Conservation (phyloP, 2,329 filamentous ascomycete species). For the Thelonectria discophora region DNA sequence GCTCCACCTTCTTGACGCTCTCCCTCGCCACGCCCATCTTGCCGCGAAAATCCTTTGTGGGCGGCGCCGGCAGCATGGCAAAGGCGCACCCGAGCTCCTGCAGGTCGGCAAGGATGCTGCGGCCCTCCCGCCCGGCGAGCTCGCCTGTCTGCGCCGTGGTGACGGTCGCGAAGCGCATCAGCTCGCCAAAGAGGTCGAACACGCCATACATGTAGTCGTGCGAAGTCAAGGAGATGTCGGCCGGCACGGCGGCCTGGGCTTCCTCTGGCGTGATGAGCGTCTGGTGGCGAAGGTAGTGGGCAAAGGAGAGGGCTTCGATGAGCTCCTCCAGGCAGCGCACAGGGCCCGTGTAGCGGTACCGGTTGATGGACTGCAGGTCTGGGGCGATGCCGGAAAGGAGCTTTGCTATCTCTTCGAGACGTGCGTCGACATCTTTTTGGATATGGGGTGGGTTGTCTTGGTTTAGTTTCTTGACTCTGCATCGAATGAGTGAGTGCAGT, state of each 20-base stretch:
- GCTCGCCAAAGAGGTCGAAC: conserved; percentile 92
- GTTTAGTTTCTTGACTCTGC: conserved; percentile 71
- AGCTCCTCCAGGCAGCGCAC: conserved; percentile 93
- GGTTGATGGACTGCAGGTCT: conserved; percentile 82
- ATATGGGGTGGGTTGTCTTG: conserved; percentile 73
- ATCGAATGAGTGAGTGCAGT: conserved; percentile 28
- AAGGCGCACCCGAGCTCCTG: conserved; percentile 79
- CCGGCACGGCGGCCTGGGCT: conserved; percentile 58
- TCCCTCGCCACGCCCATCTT: conserved; percentile 88
- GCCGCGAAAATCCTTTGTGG: conserved; percentile 68
- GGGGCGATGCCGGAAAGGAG: conserved; percentile 73
- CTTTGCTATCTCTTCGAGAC: conserved; percentile 74
- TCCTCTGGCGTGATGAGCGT: conserved; percentile 75
- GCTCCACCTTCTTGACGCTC: conserved; percentile 95
- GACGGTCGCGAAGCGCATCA: conserved; percentile 96
- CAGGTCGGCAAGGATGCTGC: conserved; percentile 81
- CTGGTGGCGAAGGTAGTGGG: conserved; percentile 85
- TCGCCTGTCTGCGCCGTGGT: conserved; percentile 78
- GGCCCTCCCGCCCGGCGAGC: conserved; percentile 51
- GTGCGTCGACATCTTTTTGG: conserved; percentile 73
- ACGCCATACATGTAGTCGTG: conserved; percentile 91
- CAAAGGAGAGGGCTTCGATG: conserved; percentile 89
- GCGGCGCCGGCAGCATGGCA: conserved; percentile 73
- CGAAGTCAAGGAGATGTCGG: conserved; percentile 71
- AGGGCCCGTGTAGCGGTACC: conserved; percentile 81